These are phyloP conservation scores for Solanum chaucha DNA, from an alignment of 257 asterid species.

Conservation along the genomic window DNA sequence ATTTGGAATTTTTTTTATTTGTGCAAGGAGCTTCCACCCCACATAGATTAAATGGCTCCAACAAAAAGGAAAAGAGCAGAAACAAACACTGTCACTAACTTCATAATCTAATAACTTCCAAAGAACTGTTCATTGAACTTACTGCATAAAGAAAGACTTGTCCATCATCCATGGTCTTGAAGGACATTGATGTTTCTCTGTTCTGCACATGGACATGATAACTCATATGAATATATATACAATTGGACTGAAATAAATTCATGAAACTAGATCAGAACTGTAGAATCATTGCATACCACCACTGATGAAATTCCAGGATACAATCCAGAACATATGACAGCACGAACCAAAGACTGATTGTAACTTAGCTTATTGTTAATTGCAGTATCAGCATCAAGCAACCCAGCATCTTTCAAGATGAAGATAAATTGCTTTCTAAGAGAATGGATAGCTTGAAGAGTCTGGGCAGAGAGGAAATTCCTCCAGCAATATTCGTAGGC, in stretches of 20 bases:
- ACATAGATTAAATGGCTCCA: background rate
- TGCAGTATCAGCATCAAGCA: conserved; percentile 56
- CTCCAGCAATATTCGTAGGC: conserved; percentile 96
- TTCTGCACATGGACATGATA: conserved; percentile 46
- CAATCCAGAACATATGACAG: conserved; percentile 93
- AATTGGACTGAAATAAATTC: background rate
- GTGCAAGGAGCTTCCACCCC: background rate
- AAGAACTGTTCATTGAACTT: conserved; percentile 22
- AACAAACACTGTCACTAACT: background rate
- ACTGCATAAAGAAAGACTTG: conserved; percentile 91
- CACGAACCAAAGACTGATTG: conserved; percentile 92
- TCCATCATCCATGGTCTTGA: conserved; percentile 99
- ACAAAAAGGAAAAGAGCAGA: background rate
- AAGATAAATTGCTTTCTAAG: conserved; percentile 85
- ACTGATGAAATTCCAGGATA: conserved; percentile 94
- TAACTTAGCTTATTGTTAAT: conserved; percentile 70
- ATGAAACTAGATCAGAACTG: background rate
- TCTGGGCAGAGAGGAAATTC: conserved; percentile 88
- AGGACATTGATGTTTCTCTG: conserved; percentile 92
- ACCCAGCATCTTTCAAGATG: conserved; percentile 81
- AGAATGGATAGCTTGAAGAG: conserved; percentile 96
- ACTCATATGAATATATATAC: background rate
- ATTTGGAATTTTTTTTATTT: background rate
- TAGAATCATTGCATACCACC: conserved; percentile 46
- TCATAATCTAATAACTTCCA: background rate